Evolutionary conservation across 768 basidiomycete genomes (phyloP).

Genomic region (Daedaleopsis sinensis): DNA sequence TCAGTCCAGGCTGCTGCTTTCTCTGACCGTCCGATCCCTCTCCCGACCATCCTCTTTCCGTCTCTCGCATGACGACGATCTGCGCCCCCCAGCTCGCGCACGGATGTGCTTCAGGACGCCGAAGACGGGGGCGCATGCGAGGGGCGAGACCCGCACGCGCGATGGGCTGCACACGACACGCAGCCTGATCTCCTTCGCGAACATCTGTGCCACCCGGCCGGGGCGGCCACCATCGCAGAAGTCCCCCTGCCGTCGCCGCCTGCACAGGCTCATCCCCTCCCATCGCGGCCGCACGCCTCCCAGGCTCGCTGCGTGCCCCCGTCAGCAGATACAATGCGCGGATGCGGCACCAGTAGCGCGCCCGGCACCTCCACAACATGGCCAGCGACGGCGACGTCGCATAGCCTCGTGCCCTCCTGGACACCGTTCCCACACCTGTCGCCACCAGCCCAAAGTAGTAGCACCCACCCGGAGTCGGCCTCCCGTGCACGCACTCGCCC

Average conservation of each 20-base stretch:
- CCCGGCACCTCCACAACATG: not conserved
- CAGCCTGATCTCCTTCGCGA: conserved; percentile 8
- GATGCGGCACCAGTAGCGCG: not conserved
- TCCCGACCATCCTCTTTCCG: conserved; percentile 3
- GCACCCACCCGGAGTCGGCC: not conserved
- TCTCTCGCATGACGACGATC: conserved; percentile 18
- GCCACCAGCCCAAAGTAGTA: not conserved
- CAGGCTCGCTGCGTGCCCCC: not conserved
- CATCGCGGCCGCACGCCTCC: conserved; percentile 4
- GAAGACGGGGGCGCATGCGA: not conserved
- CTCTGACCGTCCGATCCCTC: not conserved
- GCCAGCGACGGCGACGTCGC: conserved; percentile 7
- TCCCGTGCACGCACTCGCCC: not conserved
- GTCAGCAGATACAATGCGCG: no score
- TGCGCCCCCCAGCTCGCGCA: conserved; percentile 10
- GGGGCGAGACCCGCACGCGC: not conserved
- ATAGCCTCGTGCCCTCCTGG: conserved; percentile 18
- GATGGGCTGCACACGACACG: conserved; percentile 5
- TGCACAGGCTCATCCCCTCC: conserved; percentile 7
- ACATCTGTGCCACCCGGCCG: conserved; percentile 3
- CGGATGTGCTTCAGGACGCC: not conserved
- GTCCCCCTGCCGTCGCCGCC: conserved; percentile 12
- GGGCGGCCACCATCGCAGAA: not conserved
- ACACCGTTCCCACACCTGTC: conserved; percentile 1
- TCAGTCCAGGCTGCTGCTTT: conserved; percentile 1